Conservation (phyloP, 805 yeast species). For the Ogataea saltuana region DNA sequence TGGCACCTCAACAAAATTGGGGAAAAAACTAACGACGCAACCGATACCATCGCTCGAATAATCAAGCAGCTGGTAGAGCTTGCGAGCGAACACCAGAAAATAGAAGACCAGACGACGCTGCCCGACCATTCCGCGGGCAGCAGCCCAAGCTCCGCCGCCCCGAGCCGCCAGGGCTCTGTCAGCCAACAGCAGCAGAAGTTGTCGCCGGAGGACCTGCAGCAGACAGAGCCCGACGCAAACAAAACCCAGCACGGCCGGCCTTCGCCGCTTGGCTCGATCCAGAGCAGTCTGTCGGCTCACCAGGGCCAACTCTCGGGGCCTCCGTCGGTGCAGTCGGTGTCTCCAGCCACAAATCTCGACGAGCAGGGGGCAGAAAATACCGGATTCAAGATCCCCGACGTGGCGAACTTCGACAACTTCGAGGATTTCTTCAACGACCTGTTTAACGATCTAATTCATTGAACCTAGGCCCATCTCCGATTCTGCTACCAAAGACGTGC, state of each 20-base stretch:
- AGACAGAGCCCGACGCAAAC: neutral
- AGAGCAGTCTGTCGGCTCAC: too few species aligned
- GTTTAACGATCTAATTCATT: conserved; percentile 19
- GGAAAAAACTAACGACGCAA: conserved; percentile 56
- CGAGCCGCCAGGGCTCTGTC: conserved; percentile 8
- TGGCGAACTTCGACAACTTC: conserved; percentile 49
- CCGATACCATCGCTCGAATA: conserved; percentile 58
- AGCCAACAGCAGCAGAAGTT: conserved; percentile 29
- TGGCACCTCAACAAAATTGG: conserved; percentile 62
- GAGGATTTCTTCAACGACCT: conserved; percentile 58
- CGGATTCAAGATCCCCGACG: conserved; percentile 41
- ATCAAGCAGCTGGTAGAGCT: conserved; percentile 51
- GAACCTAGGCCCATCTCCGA: neutral
- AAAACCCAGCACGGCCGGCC: too few species aligned
- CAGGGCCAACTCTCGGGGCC: neutral
- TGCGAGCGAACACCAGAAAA: conserved; percentile 34
- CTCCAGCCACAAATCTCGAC: conserved; percentile 12
- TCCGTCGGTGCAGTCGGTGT: conserved; percentile 5
- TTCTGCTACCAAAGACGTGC: too few species aligned
- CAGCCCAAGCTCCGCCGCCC: neutral
- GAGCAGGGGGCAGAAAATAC: conserved; percentile 1
- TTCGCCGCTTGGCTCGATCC: too few species aligned
- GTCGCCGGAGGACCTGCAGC: conserved; percentile 24
- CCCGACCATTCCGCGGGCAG: neutral
- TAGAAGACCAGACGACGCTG: conserved; percentile 1